phyloP scores from a whole-genome alignment of 1,284 basidiomycete genomes.

The Peniophora sp. region DNA sequence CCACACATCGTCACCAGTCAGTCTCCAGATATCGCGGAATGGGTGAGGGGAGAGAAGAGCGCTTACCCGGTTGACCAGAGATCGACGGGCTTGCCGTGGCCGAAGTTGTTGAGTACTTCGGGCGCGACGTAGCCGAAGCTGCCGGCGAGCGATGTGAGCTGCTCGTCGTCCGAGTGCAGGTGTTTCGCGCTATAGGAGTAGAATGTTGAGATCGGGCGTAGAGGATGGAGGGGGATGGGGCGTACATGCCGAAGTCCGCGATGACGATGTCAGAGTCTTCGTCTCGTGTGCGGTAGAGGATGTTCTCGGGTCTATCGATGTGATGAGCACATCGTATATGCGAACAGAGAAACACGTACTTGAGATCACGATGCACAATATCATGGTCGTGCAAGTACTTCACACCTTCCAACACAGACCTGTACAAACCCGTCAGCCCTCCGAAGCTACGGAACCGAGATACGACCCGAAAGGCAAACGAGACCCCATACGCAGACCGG shows the following conservation, averaged over 20 bases:
- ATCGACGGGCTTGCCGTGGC: slow-evolving; percentile 90
- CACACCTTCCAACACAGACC: slow-evolving; percentile 73
- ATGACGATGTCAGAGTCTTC: slow-evolving; percentile 79
- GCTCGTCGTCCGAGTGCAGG: slow-evolving; percentile 70
- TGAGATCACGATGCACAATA: slow-evolving; percentile 90
- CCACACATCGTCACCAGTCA: no score
- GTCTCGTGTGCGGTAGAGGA: slow-evolving; percentile 77
- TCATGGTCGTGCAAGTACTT: slow-evolving; percentile 80
- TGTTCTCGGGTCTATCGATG: slow-evolving; percentile 77
- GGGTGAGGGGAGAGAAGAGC: slow-evolving; percentile 2
- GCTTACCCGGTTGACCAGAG: slow-evolving; percentile 87
- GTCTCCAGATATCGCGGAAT: not conserved
- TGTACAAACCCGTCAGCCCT: slow-evolving; percentile 18
- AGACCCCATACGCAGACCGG: not conserved
- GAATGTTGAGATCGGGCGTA: not conserved
- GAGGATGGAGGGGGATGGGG: slow-evolving; percentile 6
- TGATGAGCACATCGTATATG: slow-evolving; percentile 1
- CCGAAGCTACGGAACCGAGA: not conserved
- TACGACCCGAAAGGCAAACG: not conserved
- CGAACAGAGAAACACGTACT: slow-evolving; percentile 36
- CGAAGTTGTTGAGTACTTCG: slow-evolving; percentile 78
- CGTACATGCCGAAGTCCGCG: slow-evolving; percentile 93
- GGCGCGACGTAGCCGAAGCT: slow-evolving; percentile 93
- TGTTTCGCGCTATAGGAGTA: slow-evolving; percentile 65
- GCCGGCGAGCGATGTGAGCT: slow-evolving; percentile 78